Evolutionary conservation across 192 early-diverging fungal species (phyloP), one percentile per base, ranked within the genome.

Genomic region (Phlyctochytrium planicorne): DNA sequence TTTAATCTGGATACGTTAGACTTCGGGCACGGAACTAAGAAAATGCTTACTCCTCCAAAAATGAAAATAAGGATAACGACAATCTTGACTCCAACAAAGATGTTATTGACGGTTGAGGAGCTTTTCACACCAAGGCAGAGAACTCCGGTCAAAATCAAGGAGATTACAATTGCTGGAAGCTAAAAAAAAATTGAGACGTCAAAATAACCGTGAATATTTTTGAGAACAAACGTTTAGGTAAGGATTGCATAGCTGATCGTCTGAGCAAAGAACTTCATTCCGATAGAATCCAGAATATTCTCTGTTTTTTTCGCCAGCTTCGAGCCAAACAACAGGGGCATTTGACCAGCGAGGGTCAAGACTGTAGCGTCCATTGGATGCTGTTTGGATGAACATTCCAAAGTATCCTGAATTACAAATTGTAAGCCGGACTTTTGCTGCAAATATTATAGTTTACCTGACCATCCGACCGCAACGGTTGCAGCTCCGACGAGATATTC

Each of bases 401-500:
- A 96, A 78, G 69, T 96, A 96, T 0, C 75, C 80, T n/a, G n/a
- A n/a, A n/a, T n/a, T n/a, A n/a, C n/a, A n/a, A n/a, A n/a, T n/a
- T n/a, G n/a, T n/a, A n/a, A n/a, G n/a, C n/a, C n/a, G n/a, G n/a
- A n/a, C n/a, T n/a, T n/a, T n/a, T n/a, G n/a, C n/a, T n/a, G n/a
- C n/a, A n/a, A n/a, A n/a, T n/a, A n/a, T n/a, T n/a, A n/a, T n/a
- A n/a, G n/a, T n/a, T n/a, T n/a, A n/a, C n/a, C n/a, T 20, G 92
- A 91, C 91, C 92, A 96, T 4, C 92, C 90, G 66, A 84, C 80
- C 17, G 92, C 87, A 33, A 94, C 91, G 0, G 92, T 88, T 0
- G 92, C 89, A 23, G 91, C 89, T 1, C 90, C 90, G 17, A 94
- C 88, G 72, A 93, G 78, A 71, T 93, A 95, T 77, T 95, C 94